phyloP scores from a whole-genome alignment of 805 yeast species.

The Hanseniaspora guilliermondii region DNA sequence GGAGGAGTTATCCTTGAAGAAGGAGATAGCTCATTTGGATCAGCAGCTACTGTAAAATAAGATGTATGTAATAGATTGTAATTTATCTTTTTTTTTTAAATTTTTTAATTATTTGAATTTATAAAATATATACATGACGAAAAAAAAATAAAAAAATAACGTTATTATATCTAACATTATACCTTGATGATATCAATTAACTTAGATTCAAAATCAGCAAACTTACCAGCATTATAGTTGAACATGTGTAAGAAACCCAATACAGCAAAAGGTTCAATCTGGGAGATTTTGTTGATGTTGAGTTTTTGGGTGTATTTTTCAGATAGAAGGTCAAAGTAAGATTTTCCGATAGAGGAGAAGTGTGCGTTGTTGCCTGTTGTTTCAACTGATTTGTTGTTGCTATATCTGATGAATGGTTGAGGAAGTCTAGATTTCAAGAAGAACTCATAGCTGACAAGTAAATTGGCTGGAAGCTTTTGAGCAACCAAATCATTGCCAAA shows the following conservation, averaged over 20 bases:
- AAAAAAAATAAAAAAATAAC: too few relatives aligned
- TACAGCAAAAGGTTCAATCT: not conserved
- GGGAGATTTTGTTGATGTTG: not conserved
- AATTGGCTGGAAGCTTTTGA: not conserved
- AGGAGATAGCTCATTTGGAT: conserved; percentile 72
- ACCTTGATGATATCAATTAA: not conserved
- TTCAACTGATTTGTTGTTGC: not conserved
- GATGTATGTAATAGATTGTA: not conserved
- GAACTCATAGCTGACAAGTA: not conserved
- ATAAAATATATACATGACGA: not conserved
- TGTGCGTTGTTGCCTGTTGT: conserved; percentile 1
- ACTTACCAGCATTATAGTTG: conserved; percentile 1
- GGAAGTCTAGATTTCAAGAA: not conserved
- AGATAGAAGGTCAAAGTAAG: not conserved
- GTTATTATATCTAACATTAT: not conserved
- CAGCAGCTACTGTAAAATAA: conserved; percentile 34
- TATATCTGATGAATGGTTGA: not conserved
- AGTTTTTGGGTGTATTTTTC: not conserved
- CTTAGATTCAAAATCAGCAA: not conserved
- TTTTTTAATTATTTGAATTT: not conserved
- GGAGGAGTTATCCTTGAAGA: conserved; percentile 82
- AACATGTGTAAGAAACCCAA: conserved; percentile 1
- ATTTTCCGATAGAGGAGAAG: not conserved
- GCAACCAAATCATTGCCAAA: not conserved
- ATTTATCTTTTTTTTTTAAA: not conserved